These are phyloP conservation scores for Periconia macrospinosa DNA, from an alignment of 2,329 filamentous ascomycete species.

Conservation along the genomic window DNA sequence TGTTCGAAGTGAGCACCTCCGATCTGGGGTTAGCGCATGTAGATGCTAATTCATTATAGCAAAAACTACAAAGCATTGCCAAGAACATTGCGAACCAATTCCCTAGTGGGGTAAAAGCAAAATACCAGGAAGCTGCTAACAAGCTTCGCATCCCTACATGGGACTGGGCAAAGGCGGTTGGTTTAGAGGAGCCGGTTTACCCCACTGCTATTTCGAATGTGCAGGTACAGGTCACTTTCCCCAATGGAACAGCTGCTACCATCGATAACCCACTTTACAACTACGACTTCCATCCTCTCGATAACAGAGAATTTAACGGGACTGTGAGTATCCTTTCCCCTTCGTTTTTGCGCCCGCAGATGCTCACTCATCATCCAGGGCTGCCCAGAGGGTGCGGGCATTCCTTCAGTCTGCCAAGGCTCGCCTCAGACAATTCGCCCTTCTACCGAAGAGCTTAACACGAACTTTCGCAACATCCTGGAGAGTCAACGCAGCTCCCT, in stretches of 20 bases:
- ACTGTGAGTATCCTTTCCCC: constrained; percentile 43
- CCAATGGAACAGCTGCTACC: constrained; percentile 26
- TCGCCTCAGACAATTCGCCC: background rate
- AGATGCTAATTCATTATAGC: constrained; percentile 23
- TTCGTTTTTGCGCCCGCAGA: background rate
- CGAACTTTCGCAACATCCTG: background rate
- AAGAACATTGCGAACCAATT: constrained; percentile 40
- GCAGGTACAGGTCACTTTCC: constrained; percentile 43
- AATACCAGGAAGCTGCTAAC: constrained; percentile 40
- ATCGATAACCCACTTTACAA: constrained; percentile 44
- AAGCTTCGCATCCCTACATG: constrained; percentile 47
- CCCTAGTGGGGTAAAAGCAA: constrained; percentile 31
- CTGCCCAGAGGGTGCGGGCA: constrained; percentile 1
- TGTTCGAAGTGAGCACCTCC: constrained; percentile 54
- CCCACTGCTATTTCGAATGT: constrained; percentile 38
- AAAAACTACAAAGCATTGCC: constrained; percentile 42
- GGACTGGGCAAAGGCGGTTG: constrained; percentile 46
- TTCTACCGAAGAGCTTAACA: background rate
- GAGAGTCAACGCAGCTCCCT: background rate
- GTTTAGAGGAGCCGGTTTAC: constrained; percentile 28
- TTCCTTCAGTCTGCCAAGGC: background rate
- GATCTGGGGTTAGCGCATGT: background rate
- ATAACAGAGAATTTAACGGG: constrained; percentile 46
- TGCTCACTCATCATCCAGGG: constrained; percentile 1
- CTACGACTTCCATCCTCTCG: constrained; percentile 43